Percentiles rank a stretch among this genome's conserved stretches.
Conservation (phyloP, 495 filamentous ascomycete species). For the Penicillium fimorum region DNA sequence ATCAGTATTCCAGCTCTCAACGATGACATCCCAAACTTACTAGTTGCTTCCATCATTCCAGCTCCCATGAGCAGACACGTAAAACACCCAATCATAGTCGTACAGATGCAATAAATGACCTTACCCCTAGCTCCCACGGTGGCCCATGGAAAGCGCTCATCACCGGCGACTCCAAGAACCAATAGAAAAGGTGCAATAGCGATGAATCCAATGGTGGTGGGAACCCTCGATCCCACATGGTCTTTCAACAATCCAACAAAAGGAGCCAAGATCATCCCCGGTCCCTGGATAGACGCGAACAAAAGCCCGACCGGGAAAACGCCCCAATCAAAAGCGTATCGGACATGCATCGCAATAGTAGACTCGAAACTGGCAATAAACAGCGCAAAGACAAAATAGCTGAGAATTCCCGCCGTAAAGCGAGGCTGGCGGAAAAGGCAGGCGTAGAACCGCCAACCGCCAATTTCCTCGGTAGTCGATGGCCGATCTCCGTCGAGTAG, state of each 20-base stretch:
- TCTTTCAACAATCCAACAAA: slow-evolving; percentile 13
- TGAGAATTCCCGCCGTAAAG: slow-evolving; percentile 24
- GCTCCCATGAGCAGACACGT: slow-evolving; percentile 28
- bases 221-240: slow-evolving; percentile 10
- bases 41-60: slow-evolving; percentile 33
- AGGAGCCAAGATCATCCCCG: slow-evolving; percentile 13
- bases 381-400: slow-evolving; percentile 21
- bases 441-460: slow-evolving; percentile 21
- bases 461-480: background rate
- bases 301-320: slow-evolving; percentile 27
- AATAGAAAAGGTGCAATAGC: slow-evolving; percentile 10
- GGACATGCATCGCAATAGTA: slow-evolving; percentile 33
- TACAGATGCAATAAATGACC: slow-evolving; percentile 20
- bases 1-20: background rate
- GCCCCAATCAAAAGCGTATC: slow-evolving; percentile 33
- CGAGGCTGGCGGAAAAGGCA: slow-evolving; percentile 22
- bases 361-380: slow-evolving; percentile 31
- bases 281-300: slow-evolving; percentile 31
- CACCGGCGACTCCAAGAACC: slow-evolving; percentile 11
- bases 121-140: slow-evolving; percentile 16
- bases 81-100: slow-evolving; percentile 19
- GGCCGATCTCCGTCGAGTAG: background rate
- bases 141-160: slow-evolving; percentile 8
- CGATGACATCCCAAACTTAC: slow-evolving; percentile 18
- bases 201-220: slow-evolving; percentile 11